phyloP scores from a whole-genome alignment of 192 early-diverging fungal genomes.

The Backusella psychrophila region DNA sequence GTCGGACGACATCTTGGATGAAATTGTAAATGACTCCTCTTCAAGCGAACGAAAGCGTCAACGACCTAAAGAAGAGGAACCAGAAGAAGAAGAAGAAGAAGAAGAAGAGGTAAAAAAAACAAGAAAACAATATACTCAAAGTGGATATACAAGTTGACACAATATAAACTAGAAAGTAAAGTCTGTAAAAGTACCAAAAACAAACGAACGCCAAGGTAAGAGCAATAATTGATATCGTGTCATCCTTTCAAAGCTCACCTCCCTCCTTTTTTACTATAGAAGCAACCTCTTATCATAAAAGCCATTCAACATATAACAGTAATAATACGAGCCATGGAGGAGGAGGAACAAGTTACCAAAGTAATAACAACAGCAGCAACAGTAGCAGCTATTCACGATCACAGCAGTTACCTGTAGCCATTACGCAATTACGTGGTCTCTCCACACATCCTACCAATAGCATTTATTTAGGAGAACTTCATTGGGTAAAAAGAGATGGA shows the following conservation, averaged over 20 bases:
- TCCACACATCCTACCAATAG: slow-evolving; percentile 32
- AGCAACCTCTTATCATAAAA: not conserved
- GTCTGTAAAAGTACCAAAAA: not conserved
- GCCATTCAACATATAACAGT: not conserved
- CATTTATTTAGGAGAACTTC: slow-evolving; percentile 44
- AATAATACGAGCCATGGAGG: not conserved
- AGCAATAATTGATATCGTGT: not conserved
- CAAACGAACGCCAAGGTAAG: not conserved
- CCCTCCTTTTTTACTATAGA: not conserved
- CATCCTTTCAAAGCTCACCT: not conserved
- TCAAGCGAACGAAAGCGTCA: slow-evolving; percentile 27
- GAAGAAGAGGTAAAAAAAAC: not conserved
- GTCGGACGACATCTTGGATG: slow-evolving; percentile 39
- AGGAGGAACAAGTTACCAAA: not conserved
- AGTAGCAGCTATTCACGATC: not conserved
- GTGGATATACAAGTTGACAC: not conserved
- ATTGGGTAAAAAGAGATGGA: slow-evolving; percentile 34
- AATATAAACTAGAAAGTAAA: not conserved
- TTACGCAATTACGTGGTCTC: slow-evolving; percentile 25
- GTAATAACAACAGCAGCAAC: too few relatives aligned
- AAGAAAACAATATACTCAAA: not conserved
- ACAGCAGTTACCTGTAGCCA: slow-evolving; percentile 13
- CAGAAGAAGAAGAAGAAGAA: not conserved
- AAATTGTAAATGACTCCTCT: slow-evolving; percentile 32
- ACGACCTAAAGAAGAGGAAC: not conserved